phyloP scores from a whole-genome alignment of 495 filamentous ascomycete genomes.

The Aspergillus heteromorphus region DNA sequence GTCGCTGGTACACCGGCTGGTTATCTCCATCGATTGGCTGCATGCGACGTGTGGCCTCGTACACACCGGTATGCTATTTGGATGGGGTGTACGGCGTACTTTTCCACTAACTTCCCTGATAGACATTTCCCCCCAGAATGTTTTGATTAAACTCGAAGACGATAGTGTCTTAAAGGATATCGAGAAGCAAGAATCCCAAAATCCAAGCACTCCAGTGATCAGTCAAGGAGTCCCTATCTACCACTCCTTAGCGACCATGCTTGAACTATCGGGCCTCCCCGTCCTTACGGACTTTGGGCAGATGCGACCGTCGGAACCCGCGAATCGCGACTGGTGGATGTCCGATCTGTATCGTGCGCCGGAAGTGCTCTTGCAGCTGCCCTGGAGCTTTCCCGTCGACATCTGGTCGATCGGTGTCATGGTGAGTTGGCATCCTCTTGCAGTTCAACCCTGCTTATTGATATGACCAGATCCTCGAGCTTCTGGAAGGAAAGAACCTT shows the following conservation, averaged over 20 bases:
- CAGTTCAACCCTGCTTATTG: not conserved
- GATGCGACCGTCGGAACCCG: conserved; percentile 8
- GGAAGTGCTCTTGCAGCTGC: conserved; percentile 17
- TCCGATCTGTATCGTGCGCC: conserved; percentile 22
- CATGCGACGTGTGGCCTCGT: conserved; percentile 11
- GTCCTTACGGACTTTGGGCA: conserved; percentile 20
- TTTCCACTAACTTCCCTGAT: not conserved
- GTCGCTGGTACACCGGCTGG: conserved; percentile 10
- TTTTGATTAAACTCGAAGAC: conserved; percentile 9
- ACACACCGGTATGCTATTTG: conserved; percentile 8
- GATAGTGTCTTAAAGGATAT: conserved; percentile 7
- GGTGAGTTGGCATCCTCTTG: conserved; percentile 6
- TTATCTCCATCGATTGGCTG: conserved; percentile 12
- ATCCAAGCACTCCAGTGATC: conserved; percentile 11
- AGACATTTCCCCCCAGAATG: conserved; percentile 16
- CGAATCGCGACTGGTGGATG: conserved; percentile 18
- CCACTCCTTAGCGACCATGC: conserved; percentile 4
- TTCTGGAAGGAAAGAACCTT: conserved; percentile 22
- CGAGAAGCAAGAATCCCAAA: conserved; percentile 10
- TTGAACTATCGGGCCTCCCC: conserved; percentile 10
- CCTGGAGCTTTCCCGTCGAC: conserved; percentile 18
- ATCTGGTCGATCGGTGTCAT: conserved; percentile 19
- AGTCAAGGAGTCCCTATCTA: conserved; percentile 6
- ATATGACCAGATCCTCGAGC: conserved; percentile 17
- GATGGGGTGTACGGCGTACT: not conserved